phyloP scores from a whole-genome alignment of 2,329 filamentous ascomycete genomes.

The Penicillium digitatum region DNA sequence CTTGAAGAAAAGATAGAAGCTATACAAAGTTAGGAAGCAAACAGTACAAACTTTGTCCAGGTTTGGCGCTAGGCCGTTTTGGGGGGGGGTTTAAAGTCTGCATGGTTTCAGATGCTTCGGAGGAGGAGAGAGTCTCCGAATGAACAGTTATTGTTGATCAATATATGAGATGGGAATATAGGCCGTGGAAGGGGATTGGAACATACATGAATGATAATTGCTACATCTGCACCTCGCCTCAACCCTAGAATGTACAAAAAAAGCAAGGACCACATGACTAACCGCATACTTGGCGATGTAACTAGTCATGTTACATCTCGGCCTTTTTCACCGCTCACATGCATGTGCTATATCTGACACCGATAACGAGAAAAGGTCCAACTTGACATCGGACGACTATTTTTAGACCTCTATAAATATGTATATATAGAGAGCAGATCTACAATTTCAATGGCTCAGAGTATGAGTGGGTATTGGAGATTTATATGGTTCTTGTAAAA shows the following conservation, averaged over 20 bases:
- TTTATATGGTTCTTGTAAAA: slow-evolving; percentile 2
- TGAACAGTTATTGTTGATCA: neutral
- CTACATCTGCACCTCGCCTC: neutral
- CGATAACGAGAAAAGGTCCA: too few relatives aligned
- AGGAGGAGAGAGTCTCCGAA: neutral
- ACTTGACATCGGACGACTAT: too few relatives aligned
- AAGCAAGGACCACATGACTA: too few relatives aligned
- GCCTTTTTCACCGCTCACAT: too few relatives aligned
- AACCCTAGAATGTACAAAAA: neutral
- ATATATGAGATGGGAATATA: neutral
- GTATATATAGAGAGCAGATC: neutral
- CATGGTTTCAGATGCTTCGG: neutral
- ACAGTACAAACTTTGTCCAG: neutral
- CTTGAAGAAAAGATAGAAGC: neutral
- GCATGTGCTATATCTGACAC: too few relatives aligned
- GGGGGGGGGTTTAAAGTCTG: neutral
- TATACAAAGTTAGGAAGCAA: slow-evolving; percentile 7
- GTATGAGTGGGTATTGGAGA: neutral
- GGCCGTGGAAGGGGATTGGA: neutral
- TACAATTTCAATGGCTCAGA: neutral
- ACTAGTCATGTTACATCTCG: too few relatives aligned
- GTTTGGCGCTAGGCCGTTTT: neutral
- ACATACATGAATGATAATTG: neutral
- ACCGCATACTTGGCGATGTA: too few relatives aligned
- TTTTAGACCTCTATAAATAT: neutral